A percentile compares a stretch with the other conserved stretches of the same genome.
phyloP scores from a whole-genome alignment of 2,329 filamentous ascomycete genomes.

The Teratosphaeriaceae sp. region DNA sequence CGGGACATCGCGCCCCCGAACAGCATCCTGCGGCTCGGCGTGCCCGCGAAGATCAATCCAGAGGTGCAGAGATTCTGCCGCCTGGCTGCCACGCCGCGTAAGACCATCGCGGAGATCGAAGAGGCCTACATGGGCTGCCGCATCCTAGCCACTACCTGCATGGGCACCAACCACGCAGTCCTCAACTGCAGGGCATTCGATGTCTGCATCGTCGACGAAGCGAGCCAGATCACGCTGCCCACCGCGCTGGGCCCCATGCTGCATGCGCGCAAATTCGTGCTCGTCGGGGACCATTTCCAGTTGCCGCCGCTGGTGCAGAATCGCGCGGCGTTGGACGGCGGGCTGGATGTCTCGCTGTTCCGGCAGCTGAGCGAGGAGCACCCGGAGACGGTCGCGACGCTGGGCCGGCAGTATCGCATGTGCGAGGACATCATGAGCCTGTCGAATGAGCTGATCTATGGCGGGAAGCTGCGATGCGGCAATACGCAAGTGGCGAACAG shows the following conservation, averaged over 20 bases:
- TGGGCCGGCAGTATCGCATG: slow-evolving; percentile 98
- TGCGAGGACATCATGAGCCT: slow-evolving; percentile 94
- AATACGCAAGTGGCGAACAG: slow-evolving; percentile 65
- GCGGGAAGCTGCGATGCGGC: slow-evolving; percentile 84
- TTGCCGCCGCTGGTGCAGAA: slow-evolving; percentile 91
- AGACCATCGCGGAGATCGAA: slow-evolving; percentile 75
- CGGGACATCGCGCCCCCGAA: slow-evolving; percentile 51
- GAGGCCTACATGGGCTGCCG: slow-evolving; percentile 77
- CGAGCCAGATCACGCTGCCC: slow-evolving; percentile 92
- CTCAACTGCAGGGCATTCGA: slow-evolving; percentile 89
- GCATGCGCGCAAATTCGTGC: slow-evolving; percentile 84
- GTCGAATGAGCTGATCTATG: slow-evolving; percentile 88
- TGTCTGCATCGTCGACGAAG: slow-evolving; percentile 97
- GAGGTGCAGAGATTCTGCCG: slow-evolving; percentile 82
- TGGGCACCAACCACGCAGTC: slow-evolving; percentile 82
- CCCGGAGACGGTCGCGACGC: slow-evolving; percentile 77
- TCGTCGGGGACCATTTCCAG: slow-evolving; percentile 96
- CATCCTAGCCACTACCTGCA: slow-evolving; percentile 89
- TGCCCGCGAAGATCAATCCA: slow-evolving; percentile 75
- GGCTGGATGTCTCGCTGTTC: slow-evolving; percentile 88
- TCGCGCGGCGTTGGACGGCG: slow-evolving; percentile 75
- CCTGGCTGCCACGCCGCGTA: slow-evolving; percentile 66
- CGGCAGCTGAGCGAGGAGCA: slow-evolving; percentile 86
- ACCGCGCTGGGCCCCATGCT: slow-evolving; percentile 92
- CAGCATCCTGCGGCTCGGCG: slow-evolving; percentile 76